These are phyloP conservation scores for Scheffersomyces illinoinensis DNA, from an alignment of 1,139 yeast genomes.

Conservation along the genomic window DNA sequence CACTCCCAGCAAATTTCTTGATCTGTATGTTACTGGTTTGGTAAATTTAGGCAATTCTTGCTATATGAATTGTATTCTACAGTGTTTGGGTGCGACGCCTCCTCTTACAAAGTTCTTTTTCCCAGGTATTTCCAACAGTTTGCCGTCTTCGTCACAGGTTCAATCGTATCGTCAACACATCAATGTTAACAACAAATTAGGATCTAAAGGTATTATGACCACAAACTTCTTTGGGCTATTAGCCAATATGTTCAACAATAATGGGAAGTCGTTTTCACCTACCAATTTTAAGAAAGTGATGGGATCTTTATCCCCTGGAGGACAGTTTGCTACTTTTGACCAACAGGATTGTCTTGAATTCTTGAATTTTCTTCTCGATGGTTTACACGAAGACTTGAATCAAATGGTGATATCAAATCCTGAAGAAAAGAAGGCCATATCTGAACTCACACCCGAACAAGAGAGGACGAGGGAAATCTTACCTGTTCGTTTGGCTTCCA, in stretches of 20 bases:
- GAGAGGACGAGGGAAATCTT: slow-evolving; percentile 72
- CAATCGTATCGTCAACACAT: slow-evolving; percentile 67
- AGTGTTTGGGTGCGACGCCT: slow-evolving; percentile 63
- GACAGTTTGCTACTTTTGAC: slow-evolving; percentile 65
- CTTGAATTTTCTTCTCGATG: slow-evolving; percentile 78
- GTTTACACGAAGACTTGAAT: slow-evolving; percentile 86
- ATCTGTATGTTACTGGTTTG: slow-evolving; percentile 56
- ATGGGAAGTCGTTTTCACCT: slow-evolving; percentile 55
- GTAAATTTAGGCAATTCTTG: slow-evolving; percentile 89
- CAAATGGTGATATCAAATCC: slow-evolving; percentile 44
- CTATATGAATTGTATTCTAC: slow-evolving; percentile 89
- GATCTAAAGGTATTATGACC: slow-evolving; percentile 82
- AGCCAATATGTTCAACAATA: slow-evolving; percentile 55
- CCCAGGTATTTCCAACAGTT: slow-evolving; percentile 19
- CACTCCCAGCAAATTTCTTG: slow-evolving; percentile 26
- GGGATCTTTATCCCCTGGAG: slow-evolving; percentile 66
- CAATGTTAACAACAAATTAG: slow-evolving; percentile 72
- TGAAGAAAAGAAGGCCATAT: slow-evolving; percentile 39
- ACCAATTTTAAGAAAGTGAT: slow-evolving; percentile 59
- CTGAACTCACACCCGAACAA: slow-evolving; percentile 67
- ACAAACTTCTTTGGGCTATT: slow-evolving; percentile 68
- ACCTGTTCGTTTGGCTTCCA: slow-evolving; percentile 82
- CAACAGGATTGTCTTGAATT: slow-evolving; percentile 97
- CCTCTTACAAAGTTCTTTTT: slow-evolving; percentile 45
- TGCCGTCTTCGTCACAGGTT: slow-evolving; percentile 14